phyloP scores from a whole-genome alignment of 2,329 filamentous ascomycete species.

The Ceratocystis eucalypticola region DNA sequence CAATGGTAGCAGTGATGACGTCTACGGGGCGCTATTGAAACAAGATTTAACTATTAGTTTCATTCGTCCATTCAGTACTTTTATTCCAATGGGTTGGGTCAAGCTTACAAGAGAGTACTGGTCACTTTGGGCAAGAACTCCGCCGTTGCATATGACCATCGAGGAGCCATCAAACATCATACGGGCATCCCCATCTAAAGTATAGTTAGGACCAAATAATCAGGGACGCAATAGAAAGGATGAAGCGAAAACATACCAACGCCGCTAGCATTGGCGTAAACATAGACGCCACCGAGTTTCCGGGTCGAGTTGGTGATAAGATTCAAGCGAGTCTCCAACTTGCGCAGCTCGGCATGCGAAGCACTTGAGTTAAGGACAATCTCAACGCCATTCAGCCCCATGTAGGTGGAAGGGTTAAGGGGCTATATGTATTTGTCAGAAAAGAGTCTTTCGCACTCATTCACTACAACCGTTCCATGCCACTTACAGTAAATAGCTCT shows the following conservation, averaged over 20 bases:
- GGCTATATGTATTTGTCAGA: slow-evolving; percentile 15
- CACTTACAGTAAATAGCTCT: slow-evolving; percentile 25
- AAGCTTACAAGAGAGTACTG: slow-evolving; percentile 44
- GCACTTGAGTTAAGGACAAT: slow-evolving; percentile 26
- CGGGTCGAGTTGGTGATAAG: slow-evolving; percentile 54
- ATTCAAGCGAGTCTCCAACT: slow-evolving; percentile 49
- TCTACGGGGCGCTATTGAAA: slow-evolving; percentile 41
- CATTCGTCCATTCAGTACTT: background rate
- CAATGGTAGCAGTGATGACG: slow-evolving; percentile 51
- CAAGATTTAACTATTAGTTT: background rate
- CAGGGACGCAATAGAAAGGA: background rate
- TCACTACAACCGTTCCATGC: background rate
- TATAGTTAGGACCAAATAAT: slow-evolving; percentile 1
- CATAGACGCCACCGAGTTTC: slow-evolving; percentile 46
- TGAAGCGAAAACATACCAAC: slow-evolving; percentile 8
- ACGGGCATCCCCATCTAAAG: slow-evolving; percentile 23
- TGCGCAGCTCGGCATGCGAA: slow-evolving; percentile 41
- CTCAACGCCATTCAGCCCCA: slow-evolving; percentile 50
- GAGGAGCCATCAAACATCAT: slow-evolving; percentile 30
- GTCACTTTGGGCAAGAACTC: slow-evolving; percentile 47
- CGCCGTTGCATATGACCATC: slow-evolving; percentile 39
- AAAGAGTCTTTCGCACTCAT: background rate
- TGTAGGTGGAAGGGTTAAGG: slow-evolving; percentile 36
- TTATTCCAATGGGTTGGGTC: slow-evolving; percentile 25
- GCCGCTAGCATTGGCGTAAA: slow-evolving; percentile 29